A percentile compares a stretch with the other conserved stretches of the same genome.
Evolutionary conservation across 306 rosid genomes (phyloP).

Genomic region (Prunus salicina): DNA sequence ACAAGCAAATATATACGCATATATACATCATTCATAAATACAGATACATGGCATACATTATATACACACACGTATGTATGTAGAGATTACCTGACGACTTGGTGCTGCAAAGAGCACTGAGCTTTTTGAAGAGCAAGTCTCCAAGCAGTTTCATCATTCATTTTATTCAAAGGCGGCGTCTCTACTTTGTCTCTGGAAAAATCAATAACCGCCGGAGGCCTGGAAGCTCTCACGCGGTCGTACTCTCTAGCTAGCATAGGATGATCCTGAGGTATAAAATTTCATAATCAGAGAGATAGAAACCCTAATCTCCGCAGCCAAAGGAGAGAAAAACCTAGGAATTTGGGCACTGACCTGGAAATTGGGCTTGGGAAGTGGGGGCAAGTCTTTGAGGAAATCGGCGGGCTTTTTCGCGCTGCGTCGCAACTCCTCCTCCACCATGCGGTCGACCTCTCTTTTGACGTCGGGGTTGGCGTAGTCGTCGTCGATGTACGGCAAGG

Average conservation of each 20-base stretch:
- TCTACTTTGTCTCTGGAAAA: constrained; percentile 65
- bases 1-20: background rate
- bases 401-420: constrained; percentile 81
- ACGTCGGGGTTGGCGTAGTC: constrained; percentile 72
- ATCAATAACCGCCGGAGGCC: constrained; percentile 78
- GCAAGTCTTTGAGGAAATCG: constrained; percentile 88
- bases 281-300: background rate
- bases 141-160: constrained; percentile 91
- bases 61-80: background rate
- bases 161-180: constrained; percentile 48
- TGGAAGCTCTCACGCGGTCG: constrained; percentile 88
- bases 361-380: constrained; percentile 69
- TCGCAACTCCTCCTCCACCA: constrained; percentile 91
- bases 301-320: constrained; percentile 5
- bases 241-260: constrained; percentile 91
- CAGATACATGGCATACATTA: background rate
- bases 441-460: constrained; percentile 79
- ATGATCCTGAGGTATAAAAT: constrained; percentile 45
- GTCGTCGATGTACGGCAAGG: constrained; percentile 89
- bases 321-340: background rate
- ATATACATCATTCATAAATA: background rate
- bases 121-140: constrained; percentile 70
- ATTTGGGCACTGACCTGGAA: constrained; percentile 40
- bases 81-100: constrained; percentile 49
- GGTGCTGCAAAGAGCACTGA: constrained; percentile 69